phyloP scores from a whole-genome alignment of 495 filamentous ascomycete genomes.

The Letharia columbiana region DNA sequence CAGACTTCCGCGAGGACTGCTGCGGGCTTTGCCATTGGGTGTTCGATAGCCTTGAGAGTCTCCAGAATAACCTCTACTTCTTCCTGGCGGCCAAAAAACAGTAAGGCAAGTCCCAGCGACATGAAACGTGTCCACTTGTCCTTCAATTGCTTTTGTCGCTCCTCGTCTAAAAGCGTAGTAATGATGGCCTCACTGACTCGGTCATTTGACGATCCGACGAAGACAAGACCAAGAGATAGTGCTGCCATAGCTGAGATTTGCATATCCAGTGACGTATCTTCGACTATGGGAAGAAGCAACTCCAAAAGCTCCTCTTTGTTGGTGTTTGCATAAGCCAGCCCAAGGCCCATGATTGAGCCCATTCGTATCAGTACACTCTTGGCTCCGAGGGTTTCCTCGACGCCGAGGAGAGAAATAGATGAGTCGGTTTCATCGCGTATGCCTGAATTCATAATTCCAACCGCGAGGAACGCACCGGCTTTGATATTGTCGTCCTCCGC shows the following conservation, averaged over 20 bases:
- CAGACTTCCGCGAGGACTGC: slow-evolving; percentile 89
- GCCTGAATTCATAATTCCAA: slow-evolving; percentile 88
- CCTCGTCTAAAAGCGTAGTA: slow-evolving; percentile 83
- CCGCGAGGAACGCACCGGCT: slow-evolving; percentile 81
- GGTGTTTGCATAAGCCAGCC: slow-evolving; percentile 85
- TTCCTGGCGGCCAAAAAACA: slow-evolving; percentile 95
- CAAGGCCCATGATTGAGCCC: slow-evolving; percentile 90
- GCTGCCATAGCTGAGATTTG: slow-evolving; percentile 95
- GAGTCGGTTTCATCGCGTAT: slow-evolving; percentile 81
- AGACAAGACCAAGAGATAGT: slow-evolving; percentile 79
- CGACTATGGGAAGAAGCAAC: slow-evolving; percentile 74
- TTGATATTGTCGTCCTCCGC: slow-evolving; percentile 74
- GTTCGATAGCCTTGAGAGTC: slow-evolving; percentile 89
- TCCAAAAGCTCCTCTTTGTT: slow-evolving; percentile 78
- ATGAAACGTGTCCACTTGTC: slow-evolving; percentile 98
- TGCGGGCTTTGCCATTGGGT: slow-evolving; percentile 88
- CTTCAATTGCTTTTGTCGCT: slow-evolving; percentile 75
- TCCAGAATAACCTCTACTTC: slow-evolving; percentile 94
- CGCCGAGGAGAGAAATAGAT: slow-evolving; percentile 73
- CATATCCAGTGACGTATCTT: slow-evolving; percentile 76
- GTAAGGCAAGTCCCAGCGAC: slow-evolving; percentile 82
- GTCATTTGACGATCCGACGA: slow-evolving; percentile 83
- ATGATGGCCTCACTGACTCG: slow-evolving; percentile 84
- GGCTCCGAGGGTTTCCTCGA: slow-evolving; percentile 63
- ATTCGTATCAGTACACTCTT: slow-evolving; percentile 69